phyloP scores from a whole-genome alignment of 768 basidiomycete species.

The Suillus discolor region DNA sequence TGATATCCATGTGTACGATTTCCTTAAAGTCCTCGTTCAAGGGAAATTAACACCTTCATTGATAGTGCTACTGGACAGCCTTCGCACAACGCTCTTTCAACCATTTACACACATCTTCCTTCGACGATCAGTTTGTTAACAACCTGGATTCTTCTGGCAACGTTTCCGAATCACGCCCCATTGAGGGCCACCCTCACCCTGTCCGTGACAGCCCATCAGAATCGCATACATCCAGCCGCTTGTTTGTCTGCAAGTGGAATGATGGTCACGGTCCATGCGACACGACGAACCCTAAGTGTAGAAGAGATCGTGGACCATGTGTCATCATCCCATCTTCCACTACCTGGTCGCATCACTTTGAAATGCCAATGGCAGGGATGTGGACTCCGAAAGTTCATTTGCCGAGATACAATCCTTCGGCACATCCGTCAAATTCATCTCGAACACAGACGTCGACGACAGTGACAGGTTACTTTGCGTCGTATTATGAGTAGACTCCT shows the following conservation, averaged over 20 bases:
- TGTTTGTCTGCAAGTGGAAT: neutral
- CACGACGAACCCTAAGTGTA: neutral
- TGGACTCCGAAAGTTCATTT: fast-evolving
- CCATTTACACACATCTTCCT: neutral
- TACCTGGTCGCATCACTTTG: too few relatives aligned
- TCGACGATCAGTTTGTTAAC: neutral
- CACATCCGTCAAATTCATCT: neutral
- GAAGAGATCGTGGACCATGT: too few relatives aligned
- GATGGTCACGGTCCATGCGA: neutral
- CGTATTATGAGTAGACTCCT: neutral
- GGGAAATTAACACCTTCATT: neutral
- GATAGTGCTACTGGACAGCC: neutral
- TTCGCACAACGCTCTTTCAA: neutral
- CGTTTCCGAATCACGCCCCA: neutral
- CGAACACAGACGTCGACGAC: neutral
- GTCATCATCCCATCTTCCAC: neutral
- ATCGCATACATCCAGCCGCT: neutral
- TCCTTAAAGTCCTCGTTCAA: neutral
- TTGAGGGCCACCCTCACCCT: neutral
- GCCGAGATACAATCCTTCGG: neutral
- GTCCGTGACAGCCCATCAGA: neutral
- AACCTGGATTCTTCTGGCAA: neutral
- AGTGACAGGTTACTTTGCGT: neutral
- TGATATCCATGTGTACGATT: too few relatives aligned
- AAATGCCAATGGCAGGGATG: too few relatives aligned